phyloP scores from a whole-genome alignment of 2,329 filamentous ascomycete genomes.

The Harringtonia lauricola region DNA sequence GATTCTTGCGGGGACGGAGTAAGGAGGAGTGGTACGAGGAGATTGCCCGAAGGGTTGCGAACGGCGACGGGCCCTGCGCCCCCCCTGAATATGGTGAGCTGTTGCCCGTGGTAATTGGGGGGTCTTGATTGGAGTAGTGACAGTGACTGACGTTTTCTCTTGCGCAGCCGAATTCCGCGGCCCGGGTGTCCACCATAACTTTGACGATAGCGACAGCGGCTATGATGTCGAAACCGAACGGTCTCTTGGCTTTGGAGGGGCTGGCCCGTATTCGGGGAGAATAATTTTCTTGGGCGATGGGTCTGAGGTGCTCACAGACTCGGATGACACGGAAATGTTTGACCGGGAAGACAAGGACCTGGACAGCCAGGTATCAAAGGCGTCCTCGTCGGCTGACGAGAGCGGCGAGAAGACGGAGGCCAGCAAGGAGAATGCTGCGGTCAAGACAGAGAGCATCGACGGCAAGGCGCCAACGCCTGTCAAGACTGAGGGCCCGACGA shows the following conservation, averaged over 20 bases:
- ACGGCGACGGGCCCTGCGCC: constrained; percentile 94
- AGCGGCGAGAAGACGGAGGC: background rate
- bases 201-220: constrained; percentile 67
- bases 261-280: constrained; percentile 65
- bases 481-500: background rate
- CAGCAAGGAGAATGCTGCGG: background rate
- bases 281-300: constrained; percentile 95
- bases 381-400: constrained; percentile 19
- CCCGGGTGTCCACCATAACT: constrained; percentile 71
- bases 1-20: constrained; percentile 78
- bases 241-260: constrained; percentile 49
- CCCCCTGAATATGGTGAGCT: constrained; percentile 98
- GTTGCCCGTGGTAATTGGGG: background rate
- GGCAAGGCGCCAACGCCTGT: background rate
- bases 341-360: constrained; percentile 85
- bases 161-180: constrained; percentile 70
- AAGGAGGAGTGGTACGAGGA: constrained; percentile 99
- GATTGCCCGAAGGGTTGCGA: constrained; percentile 85
- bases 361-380: constrained; percentile 70
- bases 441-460: background rate
- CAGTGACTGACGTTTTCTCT: constrained; percentile 7
- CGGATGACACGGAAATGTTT: constrained; percentile 88
- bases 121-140: background rate
- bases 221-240: constrained; percentile 66
- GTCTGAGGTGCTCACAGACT: constrained; percentile 81